Evolutionary conservation across 768 basidiomycete species (phyloP).

Genomic region (Rhodosporidiobolus odoratus): DNA sequence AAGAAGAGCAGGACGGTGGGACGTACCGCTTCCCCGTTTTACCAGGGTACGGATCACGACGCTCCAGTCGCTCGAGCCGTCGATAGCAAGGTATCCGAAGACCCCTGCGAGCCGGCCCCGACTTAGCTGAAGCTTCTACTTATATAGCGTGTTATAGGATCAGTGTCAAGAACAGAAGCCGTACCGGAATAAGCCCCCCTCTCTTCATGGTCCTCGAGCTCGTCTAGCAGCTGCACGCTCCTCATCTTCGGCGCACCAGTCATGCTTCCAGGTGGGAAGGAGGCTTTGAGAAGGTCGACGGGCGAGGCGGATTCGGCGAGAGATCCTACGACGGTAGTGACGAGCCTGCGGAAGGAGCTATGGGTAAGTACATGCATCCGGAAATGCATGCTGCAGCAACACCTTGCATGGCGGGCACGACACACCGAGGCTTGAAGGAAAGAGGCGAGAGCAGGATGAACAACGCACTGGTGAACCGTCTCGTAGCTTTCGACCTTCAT

Average conservation of each 20-base stretch:
- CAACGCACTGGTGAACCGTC: slow-evolving; percentile 70
- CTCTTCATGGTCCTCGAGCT: slow-evolving; percentile 61
- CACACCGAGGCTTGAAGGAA: too few species aligned
- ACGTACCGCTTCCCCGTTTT: slow-evolving; percentile 32
- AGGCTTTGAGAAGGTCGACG: slow-evolving; percentile 69
- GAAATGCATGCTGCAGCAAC: too few species aligned
- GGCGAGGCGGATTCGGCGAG: slow-evolving; percentile 53
- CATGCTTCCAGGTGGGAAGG: slow-evolving; percentile 89
- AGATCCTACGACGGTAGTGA: slow-evolving; percentile 81
- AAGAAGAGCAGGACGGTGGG: background rate
- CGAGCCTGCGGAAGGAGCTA: slow-evolving; percentile 50
- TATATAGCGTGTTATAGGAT: background rate
- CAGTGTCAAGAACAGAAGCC: background rate
- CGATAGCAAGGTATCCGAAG: slow-evolving; percentile 84
- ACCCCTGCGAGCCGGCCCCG: slow-evolving; percentile 55
- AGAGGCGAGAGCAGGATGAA: background rate
- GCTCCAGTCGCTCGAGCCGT: slow-evolving; percentile 85
- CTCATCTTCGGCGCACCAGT: slow-evolving; percentile 95
- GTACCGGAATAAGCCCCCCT: slow-evolving; percentile 71
- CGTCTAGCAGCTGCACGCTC: slow-evolving; percentile 79
- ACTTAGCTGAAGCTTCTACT: background rate
- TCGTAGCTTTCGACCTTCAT: slow-evolving; percentile 53
- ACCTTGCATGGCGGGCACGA: too few species aligned
- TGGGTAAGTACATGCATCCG: background rate
- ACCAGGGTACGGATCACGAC: slow-evolving; percentile 91